Base-by-base conservation (phyloP, 306 rosid genomes). In the Castanopsis chinensis region DNA sequence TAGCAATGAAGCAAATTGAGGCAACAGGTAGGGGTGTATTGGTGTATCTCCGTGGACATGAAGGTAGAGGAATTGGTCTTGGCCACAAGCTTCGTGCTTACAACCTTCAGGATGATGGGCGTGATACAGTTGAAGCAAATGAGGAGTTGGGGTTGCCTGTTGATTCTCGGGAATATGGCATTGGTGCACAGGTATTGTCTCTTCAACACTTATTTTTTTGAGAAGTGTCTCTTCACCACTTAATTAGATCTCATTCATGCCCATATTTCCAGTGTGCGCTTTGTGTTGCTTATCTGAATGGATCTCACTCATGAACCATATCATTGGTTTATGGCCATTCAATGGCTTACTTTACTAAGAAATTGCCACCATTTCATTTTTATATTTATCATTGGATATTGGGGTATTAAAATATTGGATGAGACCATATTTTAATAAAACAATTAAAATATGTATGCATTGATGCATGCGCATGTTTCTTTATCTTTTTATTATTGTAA, bases 1-100 rank as follows among this genome's bases (percentile, higher is more conserved):
- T 83, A 65, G 91, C 97, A 52, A 86, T 92, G 92, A 70, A 88
- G 81, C 91, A 90, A 77, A 89, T 92, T 61, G 97, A 92, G 82
- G 91, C 81, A 19, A 88, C 81, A 64, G 94, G 96, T 6, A 80
- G 91, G 84, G 97, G 96, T 71, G 92, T 86, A 45, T 79, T 90
- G 71, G 80, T 90, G 53, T 92, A 90, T 85, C 93, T 92, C 51
- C 87, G 93, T 3, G 97, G 96, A 32, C 91, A 87, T 37, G 92
- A 92, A 80, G 97, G 95, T 54, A 85, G 87, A 14, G 92, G 96
- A 37, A 86, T 91, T 30, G 93, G 92, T 69, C 81, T 88, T 64
- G 93, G 80, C 58, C 93, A 92, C 88, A 86, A 87, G 70, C 91
- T 84, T 45, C 92, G 75, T n/a, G 86, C 92, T 6, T 86, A 85